A percentile compares a stretch with the other conserved stretches of the same genome.
These are phyloP conservation scores for Amesomyces nigricolor DNA, from an alignment of 2,329 filamentous ascomycete genomes.

Conservation along the genomic window DNA sequence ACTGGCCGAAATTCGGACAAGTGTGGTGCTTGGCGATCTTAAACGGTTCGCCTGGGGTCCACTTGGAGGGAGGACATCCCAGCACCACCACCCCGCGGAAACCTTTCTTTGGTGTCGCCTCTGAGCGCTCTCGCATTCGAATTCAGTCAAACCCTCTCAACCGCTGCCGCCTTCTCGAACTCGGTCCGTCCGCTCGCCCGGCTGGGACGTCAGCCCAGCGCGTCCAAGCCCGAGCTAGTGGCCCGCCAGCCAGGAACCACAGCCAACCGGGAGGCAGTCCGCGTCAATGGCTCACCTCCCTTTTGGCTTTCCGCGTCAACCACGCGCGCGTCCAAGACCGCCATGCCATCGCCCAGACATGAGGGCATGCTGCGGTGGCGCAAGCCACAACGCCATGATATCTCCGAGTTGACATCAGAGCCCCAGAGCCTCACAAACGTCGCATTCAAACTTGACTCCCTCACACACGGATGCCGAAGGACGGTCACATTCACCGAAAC, in stretches of 20 bases:
- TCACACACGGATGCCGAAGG: too few species aligned
- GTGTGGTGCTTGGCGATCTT: not conserved
- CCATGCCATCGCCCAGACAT: too few species aligned
- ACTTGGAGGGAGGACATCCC: not conserved
- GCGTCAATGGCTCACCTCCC: too few species aligned
- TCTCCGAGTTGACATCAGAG: too few species aligned
- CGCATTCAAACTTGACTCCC: too few species aligned
- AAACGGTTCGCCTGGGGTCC: not conserved
- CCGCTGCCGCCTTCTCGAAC: not conserved
- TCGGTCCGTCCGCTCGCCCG: constrained; percentile 3
- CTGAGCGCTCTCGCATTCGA: not conserved
- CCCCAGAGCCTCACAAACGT: too few species aligned
- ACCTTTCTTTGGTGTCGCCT: too few species aligned
- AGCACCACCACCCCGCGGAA: not conserved
- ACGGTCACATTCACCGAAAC: too few species aligned
- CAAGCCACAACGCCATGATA: too few species aligned
- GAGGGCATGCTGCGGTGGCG: too few species aligned
- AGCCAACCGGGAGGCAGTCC: not conserved
- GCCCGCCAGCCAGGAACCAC: not conserved
- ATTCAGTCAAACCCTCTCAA: not conserved
- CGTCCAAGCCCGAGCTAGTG: not conserved
- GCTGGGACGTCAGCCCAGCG: not conserved
- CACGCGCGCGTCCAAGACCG: too few species aligned
- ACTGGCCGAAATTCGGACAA: not conserved
- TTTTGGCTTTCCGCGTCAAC: too few species aligned